These are phyloP conservation scores for Xanthoconium separans DNA, from an alignment of 1,284 basidiomycete genomes.

Conservation along the genomic window DNA sequence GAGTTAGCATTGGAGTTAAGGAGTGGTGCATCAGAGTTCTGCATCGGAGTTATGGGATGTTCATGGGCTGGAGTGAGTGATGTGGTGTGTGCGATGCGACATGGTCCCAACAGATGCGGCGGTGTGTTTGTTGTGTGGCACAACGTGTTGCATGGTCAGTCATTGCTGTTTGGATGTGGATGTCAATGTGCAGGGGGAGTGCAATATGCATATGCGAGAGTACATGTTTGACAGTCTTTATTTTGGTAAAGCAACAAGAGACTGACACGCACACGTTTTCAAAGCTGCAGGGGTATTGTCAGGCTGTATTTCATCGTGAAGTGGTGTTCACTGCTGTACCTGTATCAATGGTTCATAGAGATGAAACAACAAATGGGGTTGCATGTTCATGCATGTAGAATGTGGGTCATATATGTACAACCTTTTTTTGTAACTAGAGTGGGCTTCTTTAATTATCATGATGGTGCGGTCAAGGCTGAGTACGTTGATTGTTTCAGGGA, in stretches of 20 bases:
- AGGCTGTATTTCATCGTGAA: conserved; percentile 94
- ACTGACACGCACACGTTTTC: no score
- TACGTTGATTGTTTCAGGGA: conserved; percentile 44
- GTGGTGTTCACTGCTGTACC: conserved; percentile 86
- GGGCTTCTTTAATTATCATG: conserved; percentile 28
- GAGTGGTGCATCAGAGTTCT: no score
- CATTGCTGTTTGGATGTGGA: conserved; percentile 88
- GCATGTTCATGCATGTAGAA: not conserved
- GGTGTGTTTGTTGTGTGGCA: conserved; percentile 90
- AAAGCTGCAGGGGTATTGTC: conserved; percentile 89
- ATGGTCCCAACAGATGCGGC: conserved; percentile 86
- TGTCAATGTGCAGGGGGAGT: conserved; percentile 71
- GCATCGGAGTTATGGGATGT: no score
- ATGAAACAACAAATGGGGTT: not conserved
- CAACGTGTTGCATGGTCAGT: conserved; percentile 87
- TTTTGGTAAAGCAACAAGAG: no score
- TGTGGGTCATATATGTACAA: not conserved
- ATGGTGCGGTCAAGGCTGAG: conserved; percentile 40
- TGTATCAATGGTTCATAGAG: conserved; percentile 91
- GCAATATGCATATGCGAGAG: conserved; percentile 94
- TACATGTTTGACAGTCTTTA: conserved; percentile 61
- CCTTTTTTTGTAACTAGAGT: not conserved
- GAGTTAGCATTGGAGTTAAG: no score
- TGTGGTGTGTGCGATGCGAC: conserved; percentile 77
- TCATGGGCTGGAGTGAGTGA: no score